phyloP scores from a whole-genome alignment of 2,329 filamentous ascomycete species.

The Graphilbum ipis-grandicollis region DNA sequence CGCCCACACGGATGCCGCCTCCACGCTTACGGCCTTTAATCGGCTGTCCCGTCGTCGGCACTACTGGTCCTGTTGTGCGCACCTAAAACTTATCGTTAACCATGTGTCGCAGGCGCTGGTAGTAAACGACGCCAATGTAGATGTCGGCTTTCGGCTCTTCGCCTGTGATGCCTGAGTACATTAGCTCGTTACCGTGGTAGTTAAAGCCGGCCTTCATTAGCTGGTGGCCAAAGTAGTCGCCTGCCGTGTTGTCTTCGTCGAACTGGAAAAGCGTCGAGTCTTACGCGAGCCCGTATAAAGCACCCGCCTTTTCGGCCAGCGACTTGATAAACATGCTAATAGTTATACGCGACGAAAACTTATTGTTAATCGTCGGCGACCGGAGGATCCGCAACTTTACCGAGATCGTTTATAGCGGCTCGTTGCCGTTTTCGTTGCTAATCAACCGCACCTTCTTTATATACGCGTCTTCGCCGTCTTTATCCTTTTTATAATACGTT shows the following conservation, averaged over 20 bases:
- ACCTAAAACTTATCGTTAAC: conserved; percentile 99
- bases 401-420: conserved; percentile 74
- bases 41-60: conserved; percentile 92
- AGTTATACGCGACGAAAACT: conserved; percentile 99
- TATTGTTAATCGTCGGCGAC: conserved; percentile 87
- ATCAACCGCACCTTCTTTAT: conserved; percentile 88
- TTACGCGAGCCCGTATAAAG: conserved; percentile 87
- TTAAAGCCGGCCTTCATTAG: conserved; percentile 92
- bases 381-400: conserved; percentile 87
- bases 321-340: conserved; percentile 99
- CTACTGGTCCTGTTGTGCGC: conserved; percentile 87
- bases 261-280: conserved; percentile 94
- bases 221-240: conserved; percentile 91
- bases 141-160: conserved; percentile 85
- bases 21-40: conserved; percentile 97
- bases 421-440: conserved; percentile 65
- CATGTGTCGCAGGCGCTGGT: conserved; percentile 97
- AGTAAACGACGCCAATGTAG: conserved; percentile 96
- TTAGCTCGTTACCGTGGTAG: conserved; percentile 93
- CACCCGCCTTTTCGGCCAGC: conserved; percentile 83
- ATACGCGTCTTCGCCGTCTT: conserved; percentile 74
- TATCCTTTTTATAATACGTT: conserved; percentile 86
- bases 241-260: conserved; percentile 78
- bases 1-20: conserved; percentile 96
- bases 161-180: conserved; percentile 98